A percentile compares a stretch with the other conserved stretches of the same genome.
phyloP scores from a whole-genome alignment of 202 grass and related monocot genomes.

The Digitaria exilis region DNA sequence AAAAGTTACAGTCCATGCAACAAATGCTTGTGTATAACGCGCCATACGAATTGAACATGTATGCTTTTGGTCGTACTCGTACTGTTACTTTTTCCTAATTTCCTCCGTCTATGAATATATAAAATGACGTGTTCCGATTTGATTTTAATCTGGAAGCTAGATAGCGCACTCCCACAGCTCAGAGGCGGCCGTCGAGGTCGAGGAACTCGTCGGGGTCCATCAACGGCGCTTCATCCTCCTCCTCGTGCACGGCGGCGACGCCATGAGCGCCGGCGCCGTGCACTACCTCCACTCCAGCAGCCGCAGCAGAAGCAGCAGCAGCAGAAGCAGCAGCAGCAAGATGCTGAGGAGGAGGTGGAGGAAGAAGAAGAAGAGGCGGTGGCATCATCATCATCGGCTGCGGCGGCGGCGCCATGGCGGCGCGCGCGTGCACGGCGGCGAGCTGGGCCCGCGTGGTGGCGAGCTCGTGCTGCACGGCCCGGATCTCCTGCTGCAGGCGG shows the following conservation, averaged over 20 bases:
- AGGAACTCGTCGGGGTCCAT: conserved; percentile 39
- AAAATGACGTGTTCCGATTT: neutral
- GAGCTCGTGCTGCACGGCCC: conserved; percentile 43
- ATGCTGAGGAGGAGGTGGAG: neutral
- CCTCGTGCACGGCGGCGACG: neutral
- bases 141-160: neutral
- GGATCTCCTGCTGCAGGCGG: conserved; percentile 56
- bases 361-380: neutral
- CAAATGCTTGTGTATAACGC: too few species aligned
- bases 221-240: neutral
- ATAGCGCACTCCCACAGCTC: neutral
- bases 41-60: too few species aligned
- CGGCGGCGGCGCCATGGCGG: neutral
- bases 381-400: neutral
- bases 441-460: conserved; percentile 54
- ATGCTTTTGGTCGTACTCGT: too few species aligned
- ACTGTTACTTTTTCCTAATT: too few species aligned
- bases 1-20: too few species aligned
- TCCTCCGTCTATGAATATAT: too few species aligned
- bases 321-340: neutral
- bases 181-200: conserved; percentile 14
- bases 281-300: neutral
- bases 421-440: conserved; percentile 21
- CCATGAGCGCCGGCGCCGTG: neutral
- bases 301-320: too few species aligned